Evolutionary conservation across 495 filamentous ascomycete species (phyloP), one percentile per base, ranked within the genome.

Genomic region (Penicillium arizonense): DNA sequence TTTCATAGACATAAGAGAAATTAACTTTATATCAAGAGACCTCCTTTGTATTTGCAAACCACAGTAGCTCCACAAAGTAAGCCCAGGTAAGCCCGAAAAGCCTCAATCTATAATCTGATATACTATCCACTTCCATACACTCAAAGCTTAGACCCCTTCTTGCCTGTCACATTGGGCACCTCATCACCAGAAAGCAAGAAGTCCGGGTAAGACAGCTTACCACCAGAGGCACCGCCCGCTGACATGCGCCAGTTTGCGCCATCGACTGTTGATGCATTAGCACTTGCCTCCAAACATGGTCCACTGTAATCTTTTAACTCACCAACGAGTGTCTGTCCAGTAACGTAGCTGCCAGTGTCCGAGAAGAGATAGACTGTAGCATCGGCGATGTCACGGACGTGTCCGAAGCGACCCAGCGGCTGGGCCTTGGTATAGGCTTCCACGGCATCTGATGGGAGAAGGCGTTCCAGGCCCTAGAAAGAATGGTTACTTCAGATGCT

Each of bases 331-430:
- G 80, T 80, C 35, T 87, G 83, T 2, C 90, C 90, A 56, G 84
- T 95, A 7, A 96, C 81, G 63, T 88, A 97, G 60, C 84, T 91
- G 3, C 88, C 92, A 0, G 88, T 84, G 42, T 93, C 87, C 21
- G 84, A 85, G 56, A 96, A 91, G 20, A 96, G 68, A 57, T 82
- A 97, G 0, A 97, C 84, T 0, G 92, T 96, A 13, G 92, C 89
- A 73, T 98, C 91, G 0, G 92, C 88, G 61, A 98, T 92, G 59
- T 98, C 93, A 50, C 84, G 84, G 8, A 96, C 82, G 1, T 78
- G 83, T n/a, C 93, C 94, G 55, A 80, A 80, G 43, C 90, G 76
- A 11, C 90, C 89, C 0, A 87, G 66, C 0, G 94, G 94, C 18
- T 90, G 44, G 61, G 67, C 48, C 48, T 63, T 69, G 43, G 44